Base-by-base conservation (phyloP, 1,139 yeast species). In the Geotrichum aggregatum region DNA sequence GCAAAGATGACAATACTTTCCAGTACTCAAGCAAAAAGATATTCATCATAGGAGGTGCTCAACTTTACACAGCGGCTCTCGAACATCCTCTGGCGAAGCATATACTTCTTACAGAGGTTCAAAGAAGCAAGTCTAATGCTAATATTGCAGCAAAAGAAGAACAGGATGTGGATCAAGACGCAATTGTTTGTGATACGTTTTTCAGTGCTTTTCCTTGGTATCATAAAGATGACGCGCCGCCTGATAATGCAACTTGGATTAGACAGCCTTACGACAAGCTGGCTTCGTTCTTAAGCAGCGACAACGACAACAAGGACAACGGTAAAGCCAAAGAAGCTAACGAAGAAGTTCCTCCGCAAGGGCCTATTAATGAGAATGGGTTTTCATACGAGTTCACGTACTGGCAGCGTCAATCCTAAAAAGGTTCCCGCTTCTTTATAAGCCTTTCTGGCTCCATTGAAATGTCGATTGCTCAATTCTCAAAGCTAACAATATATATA, bases 21-120 rank as follows among this genome's bases (percentile, higher is more conserved):
- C n/a, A n/a, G n/a, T n/a, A n/a, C n/a, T n/a, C n/a, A n/a, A n/a
- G n/a, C 33, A 24, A 54, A 61, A 28, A 31, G 52, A 75, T 91
- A 1, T 92, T 83, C 64, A 76, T 94, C 34, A 92, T 92, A 58
- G 99, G 99, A 2, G 99, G 99, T 0, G 92, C 94, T 1, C 92
- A 91, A 66, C 74, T 92, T 6, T 92, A 92, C 70, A 76, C 79
- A 50, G 74, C 79, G 42, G 75, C 81, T 26, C 66, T 83, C 30
- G 61, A 71, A 0, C 75, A 73, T 49, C 70, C 70, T 0, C 52
- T 71, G 3, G 79, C 84, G 0, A 76, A 78, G 48, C 76, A 80
- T 40, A 70, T 92, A 48, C 73, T 89, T 31, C 68, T 92, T n/a
- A 92, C 98, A 0, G 89, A 87, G 63, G 77, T 91, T 3, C 39